Evolutionary conservation across 1,139 yeast species (phyloP), one percentile per base, ranked within the genome.

Genomic region (Eremothecium sinecaudum): DNA sequence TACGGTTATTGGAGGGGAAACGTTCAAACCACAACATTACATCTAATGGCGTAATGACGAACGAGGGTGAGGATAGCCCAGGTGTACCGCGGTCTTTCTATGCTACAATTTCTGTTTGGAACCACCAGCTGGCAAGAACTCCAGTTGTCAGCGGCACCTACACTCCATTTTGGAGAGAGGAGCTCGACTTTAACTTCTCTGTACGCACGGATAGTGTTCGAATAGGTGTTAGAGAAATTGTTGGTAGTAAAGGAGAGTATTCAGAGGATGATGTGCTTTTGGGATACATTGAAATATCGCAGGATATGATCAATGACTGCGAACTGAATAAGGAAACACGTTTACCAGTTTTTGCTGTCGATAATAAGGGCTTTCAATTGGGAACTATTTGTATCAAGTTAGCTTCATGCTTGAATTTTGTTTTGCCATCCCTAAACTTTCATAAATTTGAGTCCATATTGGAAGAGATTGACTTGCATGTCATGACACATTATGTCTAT

Each of bases 91-190:
- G 10, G 53, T 64, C 67, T 42, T 50, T 77, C 12, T 79, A 77
- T 48, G 71, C 78, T 2, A 86, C 79, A 48, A 63, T 79, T 3
- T 58, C 67, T 9, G 64, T 78, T 59, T 79, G 86, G 84, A 75
- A 72, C 5, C 62, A 69, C 17, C 73, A 79, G 0, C 77, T 83
- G 82, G 76, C 77, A 28, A 63, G 79, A 46, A 78, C 87, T 0
- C 76, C 84, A 0, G 58, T 69, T 14, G 81, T 78, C 0, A 57
- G 62, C 24, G 63, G 65, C 12, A 39, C 69, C 0, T 47, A 53
- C 8, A 65, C 68, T 38, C 81, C 83, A 3, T 80, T 80, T 51
- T 80, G 87, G 82, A 75, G 80, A 50, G 87, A 80, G 48, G 69
- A 66, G 29, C 74, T 76, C 47, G 58, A 67, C 2, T 59, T 81